Conservation (phyloP, 164 flowering plant genomes). For the Umbilicus rupestris region DNA sequence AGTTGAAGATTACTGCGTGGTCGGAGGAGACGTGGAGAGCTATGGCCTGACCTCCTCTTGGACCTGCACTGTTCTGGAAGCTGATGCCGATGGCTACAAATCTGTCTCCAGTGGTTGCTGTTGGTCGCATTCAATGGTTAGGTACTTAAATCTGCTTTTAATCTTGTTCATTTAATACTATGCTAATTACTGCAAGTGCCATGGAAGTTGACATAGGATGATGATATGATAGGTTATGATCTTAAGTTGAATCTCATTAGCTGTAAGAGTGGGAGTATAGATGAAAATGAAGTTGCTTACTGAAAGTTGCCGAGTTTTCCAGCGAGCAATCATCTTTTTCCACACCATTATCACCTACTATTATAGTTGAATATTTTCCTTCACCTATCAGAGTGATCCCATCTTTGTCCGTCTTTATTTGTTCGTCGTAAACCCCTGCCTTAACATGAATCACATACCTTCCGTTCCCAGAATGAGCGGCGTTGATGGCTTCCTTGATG, state of each 20-base stretch:
- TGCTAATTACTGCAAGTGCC: not conserved
- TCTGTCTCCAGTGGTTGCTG: constrained; percentile 78
- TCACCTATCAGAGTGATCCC: constrained; percentile 42
- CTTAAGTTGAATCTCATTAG: not conserved
- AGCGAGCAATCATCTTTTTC: constrained; percentile 23
- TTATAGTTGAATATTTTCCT: constrained; percentile 32
- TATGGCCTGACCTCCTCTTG: constrained; percentile 70
- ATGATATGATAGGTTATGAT: not conserved
- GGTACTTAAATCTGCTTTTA: not conserved
- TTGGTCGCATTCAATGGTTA: not conserved
- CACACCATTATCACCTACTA: constrained; percentile 23
- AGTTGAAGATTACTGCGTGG: constrained; percentile 45
- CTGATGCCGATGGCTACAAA: constrained; percentile 72
- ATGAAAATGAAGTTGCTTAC: constrained; percentile 18
- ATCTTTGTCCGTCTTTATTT: constrained; percentile 31
- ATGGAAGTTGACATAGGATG: not conserved
- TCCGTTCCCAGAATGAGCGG: constrained; percentile 26
- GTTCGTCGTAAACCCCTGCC: constrained; percentile 36
- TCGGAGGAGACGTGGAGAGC: constrained; percentile 78
- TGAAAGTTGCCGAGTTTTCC: constrained; percentile 33
- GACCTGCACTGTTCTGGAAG: constrained; percentile 74
- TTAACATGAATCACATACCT: constrained; percentile 41
- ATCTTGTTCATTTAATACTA: not conserved
- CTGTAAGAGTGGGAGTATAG: not conserved
- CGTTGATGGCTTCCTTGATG: constrained; percentile 25